Evolutionary conservation across 441 rosid species (phyloP).

Genomic region (Croton laevigatus): DNA sequence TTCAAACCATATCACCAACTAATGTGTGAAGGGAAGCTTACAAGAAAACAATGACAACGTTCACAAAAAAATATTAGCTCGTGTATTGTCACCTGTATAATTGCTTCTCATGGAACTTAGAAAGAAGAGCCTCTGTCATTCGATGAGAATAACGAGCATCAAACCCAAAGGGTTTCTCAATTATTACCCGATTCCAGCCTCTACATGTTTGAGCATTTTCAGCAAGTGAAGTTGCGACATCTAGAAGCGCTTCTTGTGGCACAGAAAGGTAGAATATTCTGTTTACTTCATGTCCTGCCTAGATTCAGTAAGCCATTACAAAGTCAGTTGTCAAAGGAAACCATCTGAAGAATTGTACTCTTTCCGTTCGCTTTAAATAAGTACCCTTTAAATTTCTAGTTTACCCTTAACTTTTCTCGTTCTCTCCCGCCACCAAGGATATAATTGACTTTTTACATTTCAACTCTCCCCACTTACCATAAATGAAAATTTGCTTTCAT

Average conservation of each 20-base stretch:
- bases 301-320: constrained; percentile 36
- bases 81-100: constrained; percentile 56
- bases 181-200: constrained; percentile 79
- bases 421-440: too few relatives aligned
- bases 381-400: too few relatives aligned
- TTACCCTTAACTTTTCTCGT: too few relatives aligned
- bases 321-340: constrained; percentile 31
- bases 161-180: constrained; percentile 85
- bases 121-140: constrained; percentile 59
- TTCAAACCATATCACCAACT: background rate
- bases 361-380: too few relatives aligned
- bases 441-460: too few relatives aligned
- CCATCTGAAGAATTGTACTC: constrained; percentile 11
- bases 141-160: constrained; percentile 49
- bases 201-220: constrained; percentile 55
- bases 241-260: constrained; percentile 81
- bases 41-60: constrained; percentile 10
- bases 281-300: constrained; percentile 60
- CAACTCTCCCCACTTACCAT: too few relatives aligned
- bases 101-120: constrained; percentile 65
- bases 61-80: background rate
- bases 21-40: background rate
- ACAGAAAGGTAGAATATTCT: constrained; percentile 77
- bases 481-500: too few relatives aligned
- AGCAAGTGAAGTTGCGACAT: constrained; percentile 58